A percentile compares a stretch with the other conserved stretches of the same genome.
Evolutionary conservation across 2,329 filamentous ascomycete species (phyloP).

Genomic region (Domatiomyces globalis): DNA sequence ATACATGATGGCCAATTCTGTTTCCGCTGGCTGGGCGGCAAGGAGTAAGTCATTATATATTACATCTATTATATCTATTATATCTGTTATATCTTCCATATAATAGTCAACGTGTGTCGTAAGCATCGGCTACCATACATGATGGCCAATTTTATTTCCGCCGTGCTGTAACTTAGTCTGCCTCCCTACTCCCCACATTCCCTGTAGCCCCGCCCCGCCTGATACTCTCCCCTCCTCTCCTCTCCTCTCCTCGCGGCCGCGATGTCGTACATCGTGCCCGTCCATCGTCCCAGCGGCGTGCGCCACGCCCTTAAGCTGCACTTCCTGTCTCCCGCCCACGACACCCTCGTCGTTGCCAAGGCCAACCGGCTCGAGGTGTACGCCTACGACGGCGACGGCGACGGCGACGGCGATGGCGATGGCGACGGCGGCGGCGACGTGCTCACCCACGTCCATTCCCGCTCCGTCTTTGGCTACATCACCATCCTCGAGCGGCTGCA

Average conservation of each 20-base stretch:
- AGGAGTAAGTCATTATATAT: constrained; percentile 11
- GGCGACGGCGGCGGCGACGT: not conserved
- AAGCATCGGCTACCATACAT: no score
- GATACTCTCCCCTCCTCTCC: no score
- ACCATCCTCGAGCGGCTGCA: constrained; percentile 70
- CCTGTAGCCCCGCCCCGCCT: no score
- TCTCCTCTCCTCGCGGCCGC: constrained; percentile 1
- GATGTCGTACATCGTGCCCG: constrained; percentile 92
- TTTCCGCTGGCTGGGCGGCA: constrained; percentile 18
- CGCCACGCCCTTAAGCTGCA: constrained; percentile 72
- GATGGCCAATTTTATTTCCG: no score
- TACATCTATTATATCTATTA: no score
- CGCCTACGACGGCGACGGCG: constrained; percentile 49
- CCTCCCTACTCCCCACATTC: no score
- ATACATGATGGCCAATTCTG: no score
- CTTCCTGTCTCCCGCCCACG: constrained; percentile 58
- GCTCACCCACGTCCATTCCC: constrained; percentile 34
- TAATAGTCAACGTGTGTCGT: no score
- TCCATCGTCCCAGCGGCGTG: constrained; percentile 82
- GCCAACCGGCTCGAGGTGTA: constrained; percentile 79
- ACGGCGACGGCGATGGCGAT: constrained; percentile 25
- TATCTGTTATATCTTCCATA: no score
- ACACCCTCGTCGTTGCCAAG: constrained; percentile 77
- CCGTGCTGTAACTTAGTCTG: no score
- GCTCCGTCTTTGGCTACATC: constrained; percentile 69